Evolutionary conservation across 2,329 filamentous ascomycete genomes (phyloP), one percentile per base, ranked within the genome.

Genomic region (Leptosphaerulina australis): DNA sequence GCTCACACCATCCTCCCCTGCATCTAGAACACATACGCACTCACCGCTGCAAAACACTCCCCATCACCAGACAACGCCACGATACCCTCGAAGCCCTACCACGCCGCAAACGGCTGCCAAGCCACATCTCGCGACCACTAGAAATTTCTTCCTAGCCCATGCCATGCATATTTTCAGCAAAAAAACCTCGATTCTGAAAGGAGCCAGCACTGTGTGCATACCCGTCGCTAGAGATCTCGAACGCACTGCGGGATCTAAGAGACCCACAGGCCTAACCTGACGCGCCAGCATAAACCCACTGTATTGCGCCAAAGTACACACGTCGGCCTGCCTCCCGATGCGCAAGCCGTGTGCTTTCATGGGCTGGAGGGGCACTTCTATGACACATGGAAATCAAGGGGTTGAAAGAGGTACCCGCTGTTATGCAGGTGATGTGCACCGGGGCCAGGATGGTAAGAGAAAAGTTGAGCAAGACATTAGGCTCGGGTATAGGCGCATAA

Each of bases 191-290:
- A n/a, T 28, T 20, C n/a, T 33, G 17, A 30, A 20, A 25, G n/a
- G 8, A 29, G 20, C 34, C 34, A 35, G 37, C 45, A 30, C 25
- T 35, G 41, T 41, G 48, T 51, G 48, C 48, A 51, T 51, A 51
- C 48, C 48, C 48, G 48, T 51, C 48, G 41, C 41, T 51, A 51
- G 48, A 34, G 41, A 51, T 46, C 48, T 51, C 48, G 48, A 51
- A 51, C 48, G 36, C n/a, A 20, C 36, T 51, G 41, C 48, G 48
- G 48, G 41, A 46, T 36, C 41, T 51, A 46, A 45, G 10, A 17
- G 48, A 40, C 48, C 48, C 48, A 51, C 48, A 24, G 18, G 6
- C 5, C 30, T 26, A 36, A 20, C 5, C n/a, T 36, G 40, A 40
- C 47, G 36, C 40, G 47, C 46, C 39, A 50, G 38, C 33, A 36